These are phyloP conservation scores for Leccinum fibrillosum DNA, from an alignment of 768 basidiomycete species.

Conservation along the genomic window DNA sequence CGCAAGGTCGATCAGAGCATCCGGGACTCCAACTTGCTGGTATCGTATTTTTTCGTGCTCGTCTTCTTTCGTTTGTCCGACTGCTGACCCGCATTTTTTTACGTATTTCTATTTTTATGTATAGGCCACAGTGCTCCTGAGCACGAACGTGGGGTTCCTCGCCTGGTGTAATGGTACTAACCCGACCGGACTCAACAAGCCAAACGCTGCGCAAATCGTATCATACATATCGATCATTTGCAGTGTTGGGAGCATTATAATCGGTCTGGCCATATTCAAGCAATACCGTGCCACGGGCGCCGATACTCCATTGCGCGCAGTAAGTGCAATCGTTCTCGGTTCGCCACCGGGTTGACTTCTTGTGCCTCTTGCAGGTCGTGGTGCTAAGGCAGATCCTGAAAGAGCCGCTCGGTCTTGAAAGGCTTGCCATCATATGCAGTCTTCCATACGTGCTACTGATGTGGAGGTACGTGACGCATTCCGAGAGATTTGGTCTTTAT, in stretches of 20 bases:
- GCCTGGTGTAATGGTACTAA: slow-evolving; percentile 11
- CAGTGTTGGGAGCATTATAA: slow-evolving; percentile 28
- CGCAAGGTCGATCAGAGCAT: slow-evolving; percentile 30
- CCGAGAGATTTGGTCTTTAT: neutral
- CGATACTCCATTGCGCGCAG: slow-evolving; percentile 30
- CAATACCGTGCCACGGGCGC: slow-evolving; percentile 33
- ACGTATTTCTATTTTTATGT: neutral
- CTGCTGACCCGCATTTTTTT: neutral
- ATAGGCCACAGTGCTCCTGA: slow-evolving; percentile 29
- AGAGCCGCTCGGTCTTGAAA: slow-evolving; percentile 31
- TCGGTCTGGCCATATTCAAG: slow-evolving; percentile 30
- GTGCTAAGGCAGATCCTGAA: slow-evolving; percentile 28
- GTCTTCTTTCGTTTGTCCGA: neutral
- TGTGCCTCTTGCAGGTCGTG: slow-evolving; percentile 13
- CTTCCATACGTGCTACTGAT: slow-evolving; percentile 40
- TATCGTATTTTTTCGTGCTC: slow-evolving; percentile 3
- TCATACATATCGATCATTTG: slow-evolving; percentile 29
- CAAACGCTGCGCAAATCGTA: slow-evolving; percentile 24
- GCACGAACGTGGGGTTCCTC: slow-evolving; percentile 23
- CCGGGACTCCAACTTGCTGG: slow-evolving; percentile 31
- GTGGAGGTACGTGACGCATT: slow-evolving; percentile 32
- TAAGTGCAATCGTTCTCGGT: neutral
- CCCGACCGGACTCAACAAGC: neutral
- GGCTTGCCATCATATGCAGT: slow-evolving; percentile 38
- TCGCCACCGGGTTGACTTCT: neutral